Conservation (phyloP, 768 basidiomycete genomes). For the Rhodotorula kratochvilovae region DNA sequence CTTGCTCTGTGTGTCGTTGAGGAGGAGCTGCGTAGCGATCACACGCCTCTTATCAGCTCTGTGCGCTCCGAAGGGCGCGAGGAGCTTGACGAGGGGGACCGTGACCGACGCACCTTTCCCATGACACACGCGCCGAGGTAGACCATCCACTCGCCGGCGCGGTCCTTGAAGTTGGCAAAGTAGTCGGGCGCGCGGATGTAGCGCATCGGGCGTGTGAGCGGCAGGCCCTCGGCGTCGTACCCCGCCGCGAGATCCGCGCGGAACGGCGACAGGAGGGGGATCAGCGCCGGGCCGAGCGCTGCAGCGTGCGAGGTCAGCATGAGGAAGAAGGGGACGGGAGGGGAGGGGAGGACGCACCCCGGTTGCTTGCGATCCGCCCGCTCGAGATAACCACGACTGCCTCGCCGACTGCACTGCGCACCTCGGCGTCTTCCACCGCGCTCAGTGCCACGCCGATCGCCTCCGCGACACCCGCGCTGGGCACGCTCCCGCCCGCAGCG, state of each 20-base stretch:
- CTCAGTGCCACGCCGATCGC: constrained; percentile 63
- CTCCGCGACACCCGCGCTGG: constrained; percentile 57
- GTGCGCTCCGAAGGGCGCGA: neutral
- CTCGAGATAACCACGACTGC: constrained; percentile 65
- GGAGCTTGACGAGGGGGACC: neutral
- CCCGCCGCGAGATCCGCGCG: constrained; percentile 11
- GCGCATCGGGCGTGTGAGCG: constrained; percentile 42
- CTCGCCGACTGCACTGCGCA: constrained; percentile 68
- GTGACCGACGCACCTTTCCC: constrained; percentile 35
- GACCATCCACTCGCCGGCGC: constrained; percentile 32
- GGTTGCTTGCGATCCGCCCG: constrained; percentile 68
- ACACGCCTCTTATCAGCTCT: neutral
- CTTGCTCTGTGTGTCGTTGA: constrained; percentile 32
- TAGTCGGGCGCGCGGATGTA: constrained; percentile 73
- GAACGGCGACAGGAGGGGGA: constrained; percentile 34
- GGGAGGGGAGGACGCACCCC: constrained; percentile 53
- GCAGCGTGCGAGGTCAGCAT: neutral
- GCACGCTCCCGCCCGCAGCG: neutral
- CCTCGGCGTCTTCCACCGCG: constrained; percentile 59
- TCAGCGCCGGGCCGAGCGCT: constrained; percentile 26
- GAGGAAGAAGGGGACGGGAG: no score
- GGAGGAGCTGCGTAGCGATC: constrained; percentile 11
- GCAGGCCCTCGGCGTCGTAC: neutral
- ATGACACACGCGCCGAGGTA: constrained; percentile 40
- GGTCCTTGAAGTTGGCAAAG: constrained; percentile 64